Evolutionary conservation across 2,329 filamentous ascomycete genomes (phyloP), one percentile per base, ranked within the genome.

Genomic region (Penicillium oxalicum): DNA sequence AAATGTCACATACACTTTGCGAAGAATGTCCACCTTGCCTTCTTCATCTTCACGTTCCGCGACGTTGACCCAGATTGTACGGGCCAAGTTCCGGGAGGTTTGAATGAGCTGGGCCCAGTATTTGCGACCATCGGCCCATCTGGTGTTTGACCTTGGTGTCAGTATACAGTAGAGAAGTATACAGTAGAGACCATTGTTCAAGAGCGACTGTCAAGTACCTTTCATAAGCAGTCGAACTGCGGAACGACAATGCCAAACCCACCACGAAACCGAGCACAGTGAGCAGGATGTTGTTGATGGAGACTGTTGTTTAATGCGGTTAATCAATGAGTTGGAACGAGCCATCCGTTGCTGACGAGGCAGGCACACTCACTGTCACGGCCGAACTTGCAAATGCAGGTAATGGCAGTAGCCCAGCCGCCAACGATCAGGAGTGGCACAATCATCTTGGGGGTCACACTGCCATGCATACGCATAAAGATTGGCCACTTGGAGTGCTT

Each of bases 221-320:
- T 69, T 91, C 87, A 58, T 91, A 91, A 8, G 87, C 87, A 6
- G 86, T 88, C 2, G 84, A 83, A 54, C 79, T 87, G 50, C 87
- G 82, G 71, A 91, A 89, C 1, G 85, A 88, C 32, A 91, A 76
- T n/a, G 83, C 79, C 50, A 91, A 71, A 79, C 83, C 83, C 65
- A 91, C 86, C 51, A 91, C 84, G 72, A 91, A 90, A 84, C 87
- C 87, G 39, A 86, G 79, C 45, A 91, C 82, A 1, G 86, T 90
- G 45, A 91, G 75, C 18, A 90, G 74, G 29, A 88, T 77, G n/a
- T 76, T 81, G 62, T 78, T 77, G 54, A 90, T 81, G 40, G 76
- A 77, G 13, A 84, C 65, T 66, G 32, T 12, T 8, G 7, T 32
- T 11, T 3, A 5, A 32, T 11, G 11, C 11, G 29, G 11, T 32